A percentile compares a stretch with the other conserved stretches of the same genome.
These are phyloP conservation scores for Elongisporangium undulatum DNA, from an alignment of 352 stramenopile genomes.

Conservation along the genomic window DNA sequence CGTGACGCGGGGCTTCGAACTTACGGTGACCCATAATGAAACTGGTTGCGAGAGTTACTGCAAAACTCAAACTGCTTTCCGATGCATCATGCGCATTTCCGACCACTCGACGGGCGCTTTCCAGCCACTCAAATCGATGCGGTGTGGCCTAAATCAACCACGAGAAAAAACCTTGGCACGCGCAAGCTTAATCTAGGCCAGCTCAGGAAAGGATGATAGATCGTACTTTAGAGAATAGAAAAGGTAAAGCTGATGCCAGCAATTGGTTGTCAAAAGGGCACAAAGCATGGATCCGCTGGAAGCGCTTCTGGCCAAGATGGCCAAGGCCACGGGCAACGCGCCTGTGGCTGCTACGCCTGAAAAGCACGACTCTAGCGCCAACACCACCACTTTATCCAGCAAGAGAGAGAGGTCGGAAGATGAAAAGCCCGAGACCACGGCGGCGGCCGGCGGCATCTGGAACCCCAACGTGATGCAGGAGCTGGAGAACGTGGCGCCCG, in stretches of 20 bases:
- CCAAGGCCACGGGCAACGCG: neutral
- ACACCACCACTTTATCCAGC: neutral
- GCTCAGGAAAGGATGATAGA: conserved; percentile 1
- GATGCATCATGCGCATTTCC: too few species aligned
- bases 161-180: neutral
- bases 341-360: neutral
- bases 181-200: neutral
- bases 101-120: neutral
- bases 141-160: neutral
- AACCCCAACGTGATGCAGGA: conserved; percentile 37
- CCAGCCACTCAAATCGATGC: conserved; percentile 8
- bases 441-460: conserved; percentile 30
- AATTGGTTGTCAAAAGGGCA: conserved; percentile 4
- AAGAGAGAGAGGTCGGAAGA: conserved; percentile 30
- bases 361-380: neutral
- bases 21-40: conserved; percentile 97
- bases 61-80: conserved; percentile 72
- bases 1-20: conserved; percentile 96
- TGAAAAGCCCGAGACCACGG: conserved; percentile 5
- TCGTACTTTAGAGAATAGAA: conserved; percentile 7
- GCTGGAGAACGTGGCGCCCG: conserved; percentile 8
- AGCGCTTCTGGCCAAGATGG: conserved; percentile 75
- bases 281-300: conserved; percentile 45
- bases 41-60: conserved; percentile 62
- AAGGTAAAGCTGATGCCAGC: neutral